phyloP scores from a whole-genome alignment of 768 basidiomycete species.

The Leccinum obscurum region DNA sequence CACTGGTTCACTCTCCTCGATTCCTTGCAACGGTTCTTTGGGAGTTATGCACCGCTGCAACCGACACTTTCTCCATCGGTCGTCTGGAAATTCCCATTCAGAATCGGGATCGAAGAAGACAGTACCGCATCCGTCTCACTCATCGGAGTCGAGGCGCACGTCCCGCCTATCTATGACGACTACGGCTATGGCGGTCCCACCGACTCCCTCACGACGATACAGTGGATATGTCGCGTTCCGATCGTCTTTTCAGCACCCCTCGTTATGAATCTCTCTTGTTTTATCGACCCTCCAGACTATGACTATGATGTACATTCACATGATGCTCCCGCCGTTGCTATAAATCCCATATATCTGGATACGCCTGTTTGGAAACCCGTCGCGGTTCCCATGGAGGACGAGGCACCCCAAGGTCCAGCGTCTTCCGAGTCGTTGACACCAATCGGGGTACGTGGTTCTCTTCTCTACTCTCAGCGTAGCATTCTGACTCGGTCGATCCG shows the following conservation, averaged over 20 bases:
- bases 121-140: background rate
- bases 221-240: constrained; percentile 4
- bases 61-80: background rate
- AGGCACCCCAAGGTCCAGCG: background rate
- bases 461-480: background rate
- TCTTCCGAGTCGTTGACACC: background rate
- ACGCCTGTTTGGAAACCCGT: background rate
- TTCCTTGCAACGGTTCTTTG: constrained; percentile 12
- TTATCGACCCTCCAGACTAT: constrained; percentile 2
- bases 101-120: constrained; percentile 2
- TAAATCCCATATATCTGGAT: background rate
- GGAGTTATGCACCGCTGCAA: constrained; percentile 7
- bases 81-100: too few relatives aligned
- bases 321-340: background rate
- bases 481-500: constrained; percentile 2
- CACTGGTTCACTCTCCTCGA: constrained; percentile 19
- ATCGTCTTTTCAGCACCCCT: constrained; percentile 1
- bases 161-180: background rate
- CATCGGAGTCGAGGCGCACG: background rate
- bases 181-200: background rate
- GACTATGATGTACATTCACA: background rate
- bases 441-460: constrained; percentile 3
- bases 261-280: constrained; percentile 3
- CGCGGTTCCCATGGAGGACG: background rate
- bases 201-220: background rate